Percentiles rank a stretch among this genome's conserved stretches.
Evolutionary conservation across 2,329 filamentous ascomycete genomes (phyloP).

Genomic region (Chrysosporium keratinophilum): DNA sequence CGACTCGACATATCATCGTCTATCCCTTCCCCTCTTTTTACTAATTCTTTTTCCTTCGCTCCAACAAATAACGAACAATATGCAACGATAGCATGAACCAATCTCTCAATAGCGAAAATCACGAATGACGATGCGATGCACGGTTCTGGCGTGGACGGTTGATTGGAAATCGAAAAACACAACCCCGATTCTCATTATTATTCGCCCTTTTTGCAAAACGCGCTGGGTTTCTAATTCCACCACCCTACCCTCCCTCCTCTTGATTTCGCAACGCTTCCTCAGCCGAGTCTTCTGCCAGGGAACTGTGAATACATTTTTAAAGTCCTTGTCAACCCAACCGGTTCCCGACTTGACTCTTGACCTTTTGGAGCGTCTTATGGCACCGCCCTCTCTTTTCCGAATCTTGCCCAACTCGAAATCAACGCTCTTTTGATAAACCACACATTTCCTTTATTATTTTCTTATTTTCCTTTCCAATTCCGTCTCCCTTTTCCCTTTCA

Average conservation of each 20-base stretch:
- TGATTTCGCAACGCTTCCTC: not conserved
- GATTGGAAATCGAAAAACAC: not conserved
- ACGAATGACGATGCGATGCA: slow-evolving; percentile 1
- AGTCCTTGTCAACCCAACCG: not conserved
- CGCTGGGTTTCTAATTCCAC: not conserved
- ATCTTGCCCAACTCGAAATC: not conserved
- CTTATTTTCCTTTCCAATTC: not conserved
- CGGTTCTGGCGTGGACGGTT: slow-evolving; percentile 1
- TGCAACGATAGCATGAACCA: not conserved
- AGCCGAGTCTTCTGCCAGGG: not conserved
- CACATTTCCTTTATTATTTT: not conserved
- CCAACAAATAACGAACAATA: not conserved
- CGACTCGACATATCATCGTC: not conserved
- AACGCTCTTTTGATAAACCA: not conserved
- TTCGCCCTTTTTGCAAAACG: not conserved
- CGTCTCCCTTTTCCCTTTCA: not conserved
- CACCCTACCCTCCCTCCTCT: not conserved
- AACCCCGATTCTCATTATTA: not conserved
- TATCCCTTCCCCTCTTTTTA: not conserved
- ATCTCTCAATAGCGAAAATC: not conserved
- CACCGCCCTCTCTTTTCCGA: not conserved
- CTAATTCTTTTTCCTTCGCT: not conserved
- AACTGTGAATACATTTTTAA: not conserved
- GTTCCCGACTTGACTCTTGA: not conserved
- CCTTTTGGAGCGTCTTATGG: not conserved